Evolutionary conservation across 129 eudicot genomes (phyloP).

Genomic region (Flaveria brownii): DNA sequence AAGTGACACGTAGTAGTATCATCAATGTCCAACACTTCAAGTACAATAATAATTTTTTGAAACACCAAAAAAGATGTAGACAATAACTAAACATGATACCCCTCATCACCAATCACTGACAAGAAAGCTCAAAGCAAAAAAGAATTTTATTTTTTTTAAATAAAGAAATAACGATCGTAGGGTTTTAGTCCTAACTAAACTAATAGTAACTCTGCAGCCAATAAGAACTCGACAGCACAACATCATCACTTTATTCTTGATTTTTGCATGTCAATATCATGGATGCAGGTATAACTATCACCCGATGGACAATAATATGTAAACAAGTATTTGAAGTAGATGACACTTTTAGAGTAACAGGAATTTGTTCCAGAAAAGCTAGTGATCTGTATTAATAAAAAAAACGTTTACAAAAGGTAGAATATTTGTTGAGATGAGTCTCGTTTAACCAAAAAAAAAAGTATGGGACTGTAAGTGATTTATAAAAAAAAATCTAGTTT

Average conservation of each 20-base stretch:
- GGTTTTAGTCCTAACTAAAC: slow-evolving; percentile 19
- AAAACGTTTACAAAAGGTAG: no score
- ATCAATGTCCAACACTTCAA: slow-evolving; percentile 12
- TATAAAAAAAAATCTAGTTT: no score
- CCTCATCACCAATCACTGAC: slow-evolving; percentile 31
- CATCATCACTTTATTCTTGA: slow-evolving; percentile 14
- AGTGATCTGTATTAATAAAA: neutral
- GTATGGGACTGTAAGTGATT: no score
- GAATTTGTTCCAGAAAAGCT: neutral
- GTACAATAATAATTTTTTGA: slow-evolving; percentile 29
- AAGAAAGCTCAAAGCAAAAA: slow-evolving; percentile 34
- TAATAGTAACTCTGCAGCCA: slow-evolving; percentile 15
- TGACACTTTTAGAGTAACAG: neutral
- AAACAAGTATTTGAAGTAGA: neutral
- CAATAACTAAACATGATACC: slow-evolving; percentile 32
- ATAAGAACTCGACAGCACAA: slow-evolving; percentile 34
- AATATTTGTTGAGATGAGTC: no score
- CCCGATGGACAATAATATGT: slow-evolving; percentile 13
- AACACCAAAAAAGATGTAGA: slow-evolving; percentile 33
- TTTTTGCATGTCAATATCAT: slow-evolving; percentile 21
- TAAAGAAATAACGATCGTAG: neutral
- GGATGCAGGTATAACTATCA: neutral
- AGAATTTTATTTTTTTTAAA: neutral
- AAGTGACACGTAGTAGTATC: slow-evolving; percentile 29
- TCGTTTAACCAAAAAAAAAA: no score